These are phyloP conservation scores for Trichaptum fuscoviolaceum DNA, from an alignment of 768 basidiomycete species.

Conservation along the genomic window DNA sequence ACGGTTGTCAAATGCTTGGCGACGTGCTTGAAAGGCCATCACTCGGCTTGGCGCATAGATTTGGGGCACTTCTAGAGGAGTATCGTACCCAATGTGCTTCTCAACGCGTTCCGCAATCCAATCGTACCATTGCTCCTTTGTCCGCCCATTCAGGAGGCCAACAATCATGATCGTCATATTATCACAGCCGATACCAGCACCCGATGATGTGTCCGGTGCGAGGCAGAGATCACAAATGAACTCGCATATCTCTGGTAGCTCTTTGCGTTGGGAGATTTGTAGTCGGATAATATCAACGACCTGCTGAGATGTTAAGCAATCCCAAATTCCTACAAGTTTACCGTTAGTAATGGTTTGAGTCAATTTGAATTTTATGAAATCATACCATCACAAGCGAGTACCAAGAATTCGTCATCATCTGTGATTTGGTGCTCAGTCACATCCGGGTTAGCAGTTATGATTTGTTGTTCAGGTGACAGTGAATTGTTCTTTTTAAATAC, in stretches of 20 bases:
- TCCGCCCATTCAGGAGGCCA: conserved; percentile 79
- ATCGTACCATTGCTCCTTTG: conserved; percentile 87
- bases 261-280: conserved; percentile 71
- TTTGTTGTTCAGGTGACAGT: conserved; percentile 80
- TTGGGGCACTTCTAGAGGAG: conserved; percentile 70
- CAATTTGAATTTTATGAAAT: conserved; percentile 6
- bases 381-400: conserved; percentile 96
- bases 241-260: conserved; percentile 81
- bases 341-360: conserved; percentile 11
- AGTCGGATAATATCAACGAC: conserved; percentile 85
- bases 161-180: conserved; percentile 97
- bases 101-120: conserved; percentile 87
- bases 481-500: conserved; percentile 95
- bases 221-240: conserved; percentile 89
- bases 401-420: conserved; percentile 90
- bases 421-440: conserved; percentile 76
- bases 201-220: conserved; percentile 87
- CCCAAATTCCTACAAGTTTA: conserved; percentile 84
- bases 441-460: conserved; percentile 94
- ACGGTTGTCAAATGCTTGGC: conserved; percentile 50
- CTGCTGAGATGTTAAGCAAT: conserved; percentile 91
- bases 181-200: conserved; percentile 93
- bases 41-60: conserved; percentile 66
- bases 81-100: conserved; percentile 66
- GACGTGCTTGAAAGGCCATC: conserved; percentile 55